phyloP scores from a whole-genome alignment of 2,329 filamentous ascomycete species.

The Aaosphaeria arxii region DNA sequence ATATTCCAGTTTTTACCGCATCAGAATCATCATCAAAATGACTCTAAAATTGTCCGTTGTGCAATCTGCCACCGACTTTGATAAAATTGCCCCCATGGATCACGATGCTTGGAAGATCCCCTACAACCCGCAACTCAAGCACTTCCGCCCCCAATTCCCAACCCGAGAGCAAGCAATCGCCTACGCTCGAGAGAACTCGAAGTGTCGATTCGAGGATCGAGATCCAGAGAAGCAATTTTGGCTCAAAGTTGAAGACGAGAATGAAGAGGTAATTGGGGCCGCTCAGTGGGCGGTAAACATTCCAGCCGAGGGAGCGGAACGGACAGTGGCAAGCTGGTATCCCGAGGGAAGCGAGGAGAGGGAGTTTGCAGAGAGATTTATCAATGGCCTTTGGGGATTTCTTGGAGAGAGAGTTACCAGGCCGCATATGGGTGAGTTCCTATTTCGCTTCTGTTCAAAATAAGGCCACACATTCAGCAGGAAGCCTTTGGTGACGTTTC shows the following conservation, averaged over 20 bases:
- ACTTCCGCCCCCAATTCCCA: conserved; percentile 16
- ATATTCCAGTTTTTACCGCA: no score
- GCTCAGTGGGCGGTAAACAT: conserved; percentile 17
- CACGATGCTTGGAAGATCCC: conserved; percentile 16
- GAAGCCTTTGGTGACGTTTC: background rate
- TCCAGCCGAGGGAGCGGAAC: conserved; percentile 5
- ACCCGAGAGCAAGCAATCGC: conserved; percentile 12
- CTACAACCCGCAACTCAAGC: conserved; percentile 23
- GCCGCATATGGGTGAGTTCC: conserved; percentile 14
- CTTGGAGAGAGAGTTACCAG: conserved; percentile 11
- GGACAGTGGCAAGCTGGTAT: conserved; percentile 15
- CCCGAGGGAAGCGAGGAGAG: conserved; percentile 16
- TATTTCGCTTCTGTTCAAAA: background rate
- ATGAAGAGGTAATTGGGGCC: conserved; percentile 10
- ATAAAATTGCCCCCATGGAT: conserved; percentile 13
- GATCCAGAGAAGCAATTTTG: conserved; percentile 10
- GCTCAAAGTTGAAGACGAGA: conserved; percentile 15
- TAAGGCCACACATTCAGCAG: background rate
- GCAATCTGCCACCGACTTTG: conserved; percentile 9
- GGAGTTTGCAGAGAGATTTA: conserved; percentile 21
- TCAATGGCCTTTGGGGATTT: conserved; percentile 21
- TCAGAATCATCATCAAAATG: conserved; percentile 3
- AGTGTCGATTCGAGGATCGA: background rate
- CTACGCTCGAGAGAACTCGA: conserved; percentile 1
- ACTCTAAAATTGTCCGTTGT: conserved; percentile 8